These are phyloP conservation scores for Clohesyomyces aquaticus DNA, from an alignment of 495 filamentous ascomycete species.

Conservation along the genomic window DNA sequence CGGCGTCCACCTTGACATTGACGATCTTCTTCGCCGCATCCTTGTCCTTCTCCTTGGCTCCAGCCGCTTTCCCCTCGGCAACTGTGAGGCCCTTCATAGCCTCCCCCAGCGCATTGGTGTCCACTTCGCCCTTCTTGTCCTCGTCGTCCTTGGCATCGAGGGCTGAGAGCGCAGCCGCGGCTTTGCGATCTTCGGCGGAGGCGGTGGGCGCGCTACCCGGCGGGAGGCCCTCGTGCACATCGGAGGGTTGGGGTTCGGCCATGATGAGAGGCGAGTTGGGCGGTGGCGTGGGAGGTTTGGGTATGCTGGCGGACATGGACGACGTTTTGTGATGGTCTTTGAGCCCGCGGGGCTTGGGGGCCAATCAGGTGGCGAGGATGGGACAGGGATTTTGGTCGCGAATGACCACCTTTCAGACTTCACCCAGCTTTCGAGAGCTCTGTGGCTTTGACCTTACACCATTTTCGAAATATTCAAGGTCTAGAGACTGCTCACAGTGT, in stretches of 20 bases:
- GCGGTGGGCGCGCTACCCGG: constrained; percentile 63
- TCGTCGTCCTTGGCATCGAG: constrained; percentile 61
- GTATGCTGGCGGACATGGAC: constrained; percentile 1
- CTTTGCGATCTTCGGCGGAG: constrained; percentile 86
- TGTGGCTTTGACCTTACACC: too few relatives aligned
- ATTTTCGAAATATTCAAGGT: too few relatives aligned
- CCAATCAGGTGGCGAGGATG: not conserved
- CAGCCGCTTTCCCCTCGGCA: constrained; percentile 49
- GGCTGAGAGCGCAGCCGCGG: constrained; percentile 80
- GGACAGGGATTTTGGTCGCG: too few relatives aligned
- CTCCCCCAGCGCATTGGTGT: constrained; percentile 80
- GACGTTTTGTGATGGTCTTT: not conserved
- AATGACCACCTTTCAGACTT: too few relatives aligned
- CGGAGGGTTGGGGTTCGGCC: constrained; percentile 63
- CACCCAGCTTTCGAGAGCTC: too few relatives aligned
- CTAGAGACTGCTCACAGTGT: too few relatives aligned
- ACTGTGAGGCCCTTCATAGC: constrained; percentile 86
- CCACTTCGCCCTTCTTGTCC: constrained; percentile 59
- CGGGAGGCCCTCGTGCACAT: constrained; percentile 58
- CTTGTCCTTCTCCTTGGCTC: constrained; percentile 17
- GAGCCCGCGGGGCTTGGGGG: not conserved
- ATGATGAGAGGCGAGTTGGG: constrained; percentile 45
- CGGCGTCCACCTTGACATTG: constrained; percentile 67
- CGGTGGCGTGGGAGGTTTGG: constrained; percentile 6
- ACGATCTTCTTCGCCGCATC: constrained; percentile 51